Percentiles rank a stretch among this genome's conserved stretches.
Conservation (phyloP, 2,329 filamentous ascomycete genomes). For the Colletotrichum somersetense region DNA sequence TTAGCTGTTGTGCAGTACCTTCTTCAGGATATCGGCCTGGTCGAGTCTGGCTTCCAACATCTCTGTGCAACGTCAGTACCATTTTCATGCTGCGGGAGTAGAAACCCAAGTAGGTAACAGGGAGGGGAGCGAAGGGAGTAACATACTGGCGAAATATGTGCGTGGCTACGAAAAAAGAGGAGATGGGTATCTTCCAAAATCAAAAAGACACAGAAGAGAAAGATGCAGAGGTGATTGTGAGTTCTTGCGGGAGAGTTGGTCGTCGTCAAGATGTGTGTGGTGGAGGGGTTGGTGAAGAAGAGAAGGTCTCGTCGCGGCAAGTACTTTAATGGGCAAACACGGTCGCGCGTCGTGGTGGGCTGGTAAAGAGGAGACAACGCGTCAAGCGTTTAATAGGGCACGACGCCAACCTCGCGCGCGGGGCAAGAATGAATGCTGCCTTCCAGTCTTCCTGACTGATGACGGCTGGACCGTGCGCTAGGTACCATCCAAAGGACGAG, state of each 20-base stretch:
- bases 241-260: constrained; percentile 11
- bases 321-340: constrained; percentile 52
- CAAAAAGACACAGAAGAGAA: constrained; percentile 17
- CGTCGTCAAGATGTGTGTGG: constrained; percentile 24
- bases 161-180: constrained; percentile 12
- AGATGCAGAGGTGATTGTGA: constrained; percentile 16
- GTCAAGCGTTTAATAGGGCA: constrained; percentile 44
- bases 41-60: constrained; percentile 98
- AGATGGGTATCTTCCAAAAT: constrained; percentile 36
- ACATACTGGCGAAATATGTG: constrained; percentile 37
- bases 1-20: constrained; percentile 68
- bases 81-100: constrained; percentile 49
- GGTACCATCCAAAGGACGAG: constrained; percentile 9
- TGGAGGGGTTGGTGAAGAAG: constrained; percentile 31
- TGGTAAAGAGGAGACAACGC: constrained; percentile 46
- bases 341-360: constrained; percentile 44
- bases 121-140: not conserved
- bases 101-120: not conserved
- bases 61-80: constrained; percentile 57
- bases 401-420: constrained; percentile 50
- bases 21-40: constrained; percentile 94
- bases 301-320: constrained; percentile 44
- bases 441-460: constrained; percentile 2
- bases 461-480: constrained; percentile 28
- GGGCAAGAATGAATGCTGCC: not conserved